Conservation (phyloP, 139 green algal species). For the Pseudopediastrum boryanum region DNA sequence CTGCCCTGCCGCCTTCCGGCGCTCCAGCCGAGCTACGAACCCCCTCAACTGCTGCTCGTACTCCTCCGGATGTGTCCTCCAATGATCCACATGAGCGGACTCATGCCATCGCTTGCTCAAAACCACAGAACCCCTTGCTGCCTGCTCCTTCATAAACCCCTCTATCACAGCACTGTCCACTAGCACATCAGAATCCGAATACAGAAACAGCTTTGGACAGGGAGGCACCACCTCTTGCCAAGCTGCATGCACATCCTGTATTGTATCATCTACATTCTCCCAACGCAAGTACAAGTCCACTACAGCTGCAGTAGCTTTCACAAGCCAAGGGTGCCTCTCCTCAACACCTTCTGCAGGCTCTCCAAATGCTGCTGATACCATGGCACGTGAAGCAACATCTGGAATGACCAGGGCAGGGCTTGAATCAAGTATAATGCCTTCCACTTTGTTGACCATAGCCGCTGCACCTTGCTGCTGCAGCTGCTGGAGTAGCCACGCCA, state of each 20-base stretch:
- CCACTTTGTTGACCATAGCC: background rate
- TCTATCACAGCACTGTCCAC: conserved; percentile 5
- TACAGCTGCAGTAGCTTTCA: background rate
- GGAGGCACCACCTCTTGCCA: conserved; percentile 19
- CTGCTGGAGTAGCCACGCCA: conserved; percentile 17
- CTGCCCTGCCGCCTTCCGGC: no score
- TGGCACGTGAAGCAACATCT: conserved; percentile 22
- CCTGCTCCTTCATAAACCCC: conserved; percentile 27
- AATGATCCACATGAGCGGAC: conserved; percentile 37
- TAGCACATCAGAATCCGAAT: conserved; percentile 30
- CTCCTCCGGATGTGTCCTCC: conserved; percentile 28
- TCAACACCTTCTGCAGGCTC: conserved; percentile 20
- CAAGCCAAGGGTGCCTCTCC: conserved; percentile 3
- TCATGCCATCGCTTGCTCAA: conserved; percentile 21
- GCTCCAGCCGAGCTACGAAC: no score
- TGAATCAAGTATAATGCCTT: conserved; percentile 22
- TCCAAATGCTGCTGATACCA: conserved; percentile 24
- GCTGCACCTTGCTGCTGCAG: background rate
- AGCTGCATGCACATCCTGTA: background rate
- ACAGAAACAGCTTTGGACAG: conserved; percentile 37
- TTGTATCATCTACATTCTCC: background rate
- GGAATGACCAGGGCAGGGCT: conserved; percentile 25
- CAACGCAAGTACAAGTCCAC: conserved; percentile 23
- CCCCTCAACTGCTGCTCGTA: conserved; percentile 15
- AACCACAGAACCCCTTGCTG: background rate